These are phyloP conservation scores for Rhodotorula diobovata DNA, from an alignment of 768 basidiomycete species.

Conservation along the genomic window DNA sequence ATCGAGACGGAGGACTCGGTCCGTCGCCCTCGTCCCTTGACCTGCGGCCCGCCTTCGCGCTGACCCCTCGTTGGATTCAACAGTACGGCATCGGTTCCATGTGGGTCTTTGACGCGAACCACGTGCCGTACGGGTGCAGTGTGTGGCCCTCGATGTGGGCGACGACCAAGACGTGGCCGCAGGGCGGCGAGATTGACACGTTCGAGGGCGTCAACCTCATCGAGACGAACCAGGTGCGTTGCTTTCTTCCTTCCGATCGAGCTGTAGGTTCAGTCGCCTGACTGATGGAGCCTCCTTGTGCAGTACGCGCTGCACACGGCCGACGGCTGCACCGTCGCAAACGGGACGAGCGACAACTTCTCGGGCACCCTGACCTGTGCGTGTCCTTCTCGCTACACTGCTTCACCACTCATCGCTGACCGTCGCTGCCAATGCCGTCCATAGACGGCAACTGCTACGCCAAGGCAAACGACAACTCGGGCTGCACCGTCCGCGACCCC, in stretches of 20 bases:
- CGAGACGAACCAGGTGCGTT: slow-evolving; percentile 60
- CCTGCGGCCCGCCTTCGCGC: too few species aligned
- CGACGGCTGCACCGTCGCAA: slow-evolving; percentile 45
- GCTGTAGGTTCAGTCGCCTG: too few species aligned
- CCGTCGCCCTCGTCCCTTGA: not conserved
- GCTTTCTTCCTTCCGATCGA: not conserved
- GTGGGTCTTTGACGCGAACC: slow-evolving; percentile 41
- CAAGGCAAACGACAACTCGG: slow-evolving; percentile 19
- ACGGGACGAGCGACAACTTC: slow-evolving; percentile 23
- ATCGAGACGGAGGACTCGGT: slow-evolving; percentile 33
- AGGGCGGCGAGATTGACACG: slow-evolving; percentile 62
- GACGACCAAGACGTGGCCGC: slow-evolving; percentile 24
- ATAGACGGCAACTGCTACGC: slow-evolving; percentile 17
- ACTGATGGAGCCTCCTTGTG: not conserved
- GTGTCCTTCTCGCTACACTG: not conserved
- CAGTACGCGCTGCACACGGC: slow-evolving; percentile 61
- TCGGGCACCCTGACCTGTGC: slow-evolving; percentile 2
- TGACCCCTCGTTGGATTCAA: not conserved
- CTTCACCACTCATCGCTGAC: not conserved
- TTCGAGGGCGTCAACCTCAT: slow-evolving; percentile 73
- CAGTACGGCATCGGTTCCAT: slow-evolving; percentile 31
- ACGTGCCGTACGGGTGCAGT: slow-evolving; percentile 56
- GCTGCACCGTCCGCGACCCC: slow-evolving; percentile 18
- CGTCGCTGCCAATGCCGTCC: not conserved
- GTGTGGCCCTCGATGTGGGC: slow-evolving; percentile 14